Percentiles rank a stretch among this genome's conserved stretches.
Conservation (phyloP, 2,329 filamentous ascomycete species). For the Fusarium mexicanum region DNA sequence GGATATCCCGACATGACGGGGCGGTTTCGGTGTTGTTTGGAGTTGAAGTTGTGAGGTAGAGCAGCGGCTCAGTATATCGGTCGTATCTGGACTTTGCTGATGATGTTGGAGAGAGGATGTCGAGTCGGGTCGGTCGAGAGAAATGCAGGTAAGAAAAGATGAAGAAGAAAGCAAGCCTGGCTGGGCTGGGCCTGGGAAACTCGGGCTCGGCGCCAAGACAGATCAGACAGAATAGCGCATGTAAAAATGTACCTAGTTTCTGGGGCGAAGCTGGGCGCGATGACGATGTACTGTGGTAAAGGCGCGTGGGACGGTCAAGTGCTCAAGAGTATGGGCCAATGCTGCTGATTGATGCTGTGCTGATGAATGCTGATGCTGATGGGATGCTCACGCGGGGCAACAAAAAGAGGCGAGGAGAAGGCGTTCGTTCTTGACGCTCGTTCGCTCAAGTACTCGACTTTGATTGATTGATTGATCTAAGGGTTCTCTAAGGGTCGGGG, state of each 20-base stretch:
- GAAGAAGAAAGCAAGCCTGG: conserved; percentile 1
- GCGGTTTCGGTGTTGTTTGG: background rate
- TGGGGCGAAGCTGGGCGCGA: conserved; percentile 11
- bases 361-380: conserved; percentile 22
- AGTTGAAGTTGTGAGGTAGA: background rate
- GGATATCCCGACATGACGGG: conserved; percentile 71
- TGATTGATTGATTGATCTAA: conserved; percentile 8
- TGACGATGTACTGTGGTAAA: conserved; percentile 14
- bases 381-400: conserved; percentile 31
- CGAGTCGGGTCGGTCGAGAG: conserved; percentile 20
- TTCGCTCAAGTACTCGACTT: background rate
- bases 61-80: background rate
- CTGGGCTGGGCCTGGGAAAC: conserved; percentile 16
- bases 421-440: background rate
- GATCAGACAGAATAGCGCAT: conserved; percentile 23
- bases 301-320: conserved; percentile 10
- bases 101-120: conserved; percentile 9
- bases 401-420: background rate
- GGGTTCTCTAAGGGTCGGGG: conserved; percentile 2
- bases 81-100: background rate
- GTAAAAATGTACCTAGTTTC: conserved; percentile 19
- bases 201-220: conserved; percentile 34
- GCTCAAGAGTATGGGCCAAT: background rate
- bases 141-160: conserved; percentile 20
- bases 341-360: conserved; percentile 14